A percentile compares a stretch with the other conserved stretches of the same genome.
These are phyloP conservation scores for Hericium rajendrae DNA, from an alignment of 768 basidiomycete genomes.

Conservation along the genomic window DNA sequence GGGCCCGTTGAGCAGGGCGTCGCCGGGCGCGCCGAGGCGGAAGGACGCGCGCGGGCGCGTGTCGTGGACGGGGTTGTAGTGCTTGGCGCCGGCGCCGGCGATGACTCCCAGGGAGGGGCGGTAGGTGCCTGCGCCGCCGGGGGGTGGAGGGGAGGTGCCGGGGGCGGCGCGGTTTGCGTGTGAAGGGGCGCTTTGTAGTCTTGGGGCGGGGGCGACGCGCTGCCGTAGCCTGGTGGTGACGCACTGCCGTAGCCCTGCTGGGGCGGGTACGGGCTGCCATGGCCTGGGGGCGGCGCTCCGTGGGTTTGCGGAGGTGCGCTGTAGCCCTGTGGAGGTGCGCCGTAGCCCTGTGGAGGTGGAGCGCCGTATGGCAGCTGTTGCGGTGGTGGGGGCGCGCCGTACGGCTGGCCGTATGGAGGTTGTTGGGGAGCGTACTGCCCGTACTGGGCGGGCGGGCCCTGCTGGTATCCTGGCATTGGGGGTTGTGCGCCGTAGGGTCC, in stretches of 20 bases:
- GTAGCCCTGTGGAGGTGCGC: too few species aligned
- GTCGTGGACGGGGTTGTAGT: background rate
- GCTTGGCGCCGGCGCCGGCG: background rate
- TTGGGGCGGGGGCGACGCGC: background rate
- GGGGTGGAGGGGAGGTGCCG: background rate
- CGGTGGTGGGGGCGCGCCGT: too few species aligned
- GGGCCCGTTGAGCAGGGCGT: conserved; percentile 2
- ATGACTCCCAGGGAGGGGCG: background rate
- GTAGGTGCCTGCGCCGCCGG: background rate
- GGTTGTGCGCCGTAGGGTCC: too few species aligned
- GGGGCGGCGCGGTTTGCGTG: background rate
- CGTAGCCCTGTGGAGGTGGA: too few species aligned
- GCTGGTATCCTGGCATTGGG: too few species aligned
- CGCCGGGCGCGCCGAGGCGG: background rate
- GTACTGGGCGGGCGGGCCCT: too few species aligned
- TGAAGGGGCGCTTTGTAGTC: background rate
- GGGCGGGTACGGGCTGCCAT: too few species aligned
- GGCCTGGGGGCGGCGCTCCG: too few species aligned
- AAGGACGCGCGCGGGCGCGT: conserved; percentile 2
- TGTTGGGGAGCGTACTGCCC: too few species aligned
- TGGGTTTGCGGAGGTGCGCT: too few species aligned
- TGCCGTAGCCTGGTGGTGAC: background rate
- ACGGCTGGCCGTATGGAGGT: too few species aligned
- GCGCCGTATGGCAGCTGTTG: too few species aligned
- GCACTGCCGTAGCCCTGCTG: background rate